Percentiles rank a stretch among this genome's conserved stretches.
Evolutionary conservation across 805 yeast genomes (phyloP).

Genomic region (Cephaloascus albidus): DNA sequence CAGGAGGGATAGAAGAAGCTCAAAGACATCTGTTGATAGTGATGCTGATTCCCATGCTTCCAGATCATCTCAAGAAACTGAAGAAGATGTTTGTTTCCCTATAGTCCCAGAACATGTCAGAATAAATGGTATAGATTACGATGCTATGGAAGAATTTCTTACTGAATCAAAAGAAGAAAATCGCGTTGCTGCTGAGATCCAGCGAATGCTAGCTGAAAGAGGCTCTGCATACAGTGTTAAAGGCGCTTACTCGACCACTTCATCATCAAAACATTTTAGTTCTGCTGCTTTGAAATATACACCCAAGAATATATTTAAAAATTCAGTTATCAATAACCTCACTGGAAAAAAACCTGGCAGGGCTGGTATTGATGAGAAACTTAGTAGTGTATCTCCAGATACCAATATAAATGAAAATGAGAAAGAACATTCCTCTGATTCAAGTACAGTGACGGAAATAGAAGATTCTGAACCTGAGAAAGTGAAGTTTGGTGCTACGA

Average conservation of each 20-base stretch:
- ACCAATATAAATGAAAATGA: background rate
- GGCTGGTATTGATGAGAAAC: background rate
- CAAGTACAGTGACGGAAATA: constrained; percentile 12
- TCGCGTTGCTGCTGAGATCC: constrained; percentile 18
- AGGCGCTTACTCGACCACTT: constrained; percentile 18
- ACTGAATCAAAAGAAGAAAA: constrained; percentile 48
- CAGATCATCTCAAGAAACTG: constrained; percentile 80
- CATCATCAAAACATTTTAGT: constrained; percentile 25
- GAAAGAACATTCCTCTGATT: constrained; percentile 10
- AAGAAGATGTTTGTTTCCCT: constrained; percentile 97
- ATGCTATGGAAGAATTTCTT: constrained; percentile 79
- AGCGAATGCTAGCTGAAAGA: constrained; percentile 13
- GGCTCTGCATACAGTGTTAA: constrained; percentile 2
- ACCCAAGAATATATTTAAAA: constrained; percentile 31
- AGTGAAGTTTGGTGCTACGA: constrained; percentile 29
- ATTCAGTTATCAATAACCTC: background rate
- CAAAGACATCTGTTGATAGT: constrained; percentile 37
- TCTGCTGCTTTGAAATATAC: constrained; percentile 56
- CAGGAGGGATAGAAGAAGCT: constrained; percentile 20
- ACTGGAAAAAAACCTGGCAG: background rate
- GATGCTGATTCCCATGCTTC: constrained; percentile 70
- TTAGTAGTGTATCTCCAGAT: no score
- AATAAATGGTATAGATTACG: constrained; percentile 79
- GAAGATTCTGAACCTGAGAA: constrained; percentile 9
- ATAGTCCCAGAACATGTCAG: constrained; percentile 57